Base-by-base conservation (phyloP, 352 stramenopile genomes). In the Blastocystis sp. region DNA sequence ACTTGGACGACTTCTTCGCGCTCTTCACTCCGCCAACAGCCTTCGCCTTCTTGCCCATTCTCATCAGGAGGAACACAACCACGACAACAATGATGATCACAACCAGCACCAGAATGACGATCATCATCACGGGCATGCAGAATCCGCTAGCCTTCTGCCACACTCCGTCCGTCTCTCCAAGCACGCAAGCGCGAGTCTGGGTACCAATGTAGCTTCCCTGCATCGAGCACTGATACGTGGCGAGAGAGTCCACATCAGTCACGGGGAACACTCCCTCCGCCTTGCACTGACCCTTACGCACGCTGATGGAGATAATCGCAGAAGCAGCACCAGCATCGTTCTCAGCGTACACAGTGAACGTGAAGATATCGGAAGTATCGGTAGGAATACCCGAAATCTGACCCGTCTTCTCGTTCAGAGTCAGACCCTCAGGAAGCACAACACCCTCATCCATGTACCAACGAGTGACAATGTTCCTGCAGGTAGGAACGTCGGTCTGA, bases 131-230 rank as follows among this genome's bases (percentile, higher is more conserved):
- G 3, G 69, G 63, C 40, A 81, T 42, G 27, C 69, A 81, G 18
- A 81, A 7, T 21, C 69, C 69, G 1, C n/a, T 65, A 0, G 48
- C 48, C 49, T 81, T 64, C 69, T 81, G 49, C 69, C 69, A 81
- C 0, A 63, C 69, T 11, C 69, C 69, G 27, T 81, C 69, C 40
- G 61, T 46, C 42, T 61, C 29, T 24, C 69, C 69, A 3, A 81
- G 27, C 32, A 81, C 6, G 42, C 69, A 81, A 4, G 49, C 69
- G 16, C 69, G 36, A 21, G 16, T 81, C 69, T 63, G 69, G 24
- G 69, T 81, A 24, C 69, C 69, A 48, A 81, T 44, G 40, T 61
- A 81, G 36, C 48, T 81, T 36, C 69, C 69, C 46, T 81, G 69
- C 36, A 21, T 7, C 42, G 69, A 81, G 51, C 69, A 81, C 29